phyloP scores from a whole-genome alignment of 2,329 filamentous ascomycete species.

The Sclerotinia spermophila region DNA sequence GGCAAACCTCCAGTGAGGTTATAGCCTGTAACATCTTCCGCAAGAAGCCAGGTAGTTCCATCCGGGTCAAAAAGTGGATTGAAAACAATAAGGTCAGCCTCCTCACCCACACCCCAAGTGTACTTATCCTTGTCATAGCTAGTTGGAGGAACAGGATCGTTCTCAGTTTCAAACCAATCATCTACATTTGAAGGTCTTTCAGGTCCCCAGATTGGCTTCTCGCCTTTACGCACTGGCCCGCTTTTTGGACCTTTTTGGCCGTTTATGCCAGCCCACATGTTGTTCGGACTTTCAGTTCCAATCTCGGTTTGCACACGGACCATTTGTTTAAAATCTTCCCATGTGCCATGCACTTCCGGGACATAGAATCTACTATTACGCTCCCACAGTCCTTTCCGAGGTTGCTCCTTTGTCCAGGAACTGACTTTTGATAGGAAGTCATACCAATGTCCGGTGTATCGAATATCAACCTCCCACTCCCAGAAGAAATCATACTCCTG shows the following conservation, averaged over 20 bases:
- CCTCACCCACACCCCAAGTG: slow-evolving; percentile 82
- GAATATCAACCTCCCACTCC: slow-evolving; percentile 94
- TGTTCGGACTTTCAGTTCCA: slow-evolving; percentile 61
- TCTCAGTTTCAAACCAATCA: slow-evolving; percentile 69
- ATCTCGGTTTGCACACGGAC: slow-evolving; percentile 71
- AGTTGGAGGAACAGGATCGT: slow-evolving; percentile 70
- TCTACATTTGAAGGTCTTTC: slow-evolving; percentile 62
- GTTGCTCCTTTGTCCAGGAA: slow-evolving; percentile 67
- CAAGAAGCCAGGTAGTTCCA: slow-evolving; percentile 78
- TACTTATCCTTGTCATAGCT: slow-evolving; percentile 76
- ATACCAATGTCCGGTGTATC: slow-evolving; percentile 85
- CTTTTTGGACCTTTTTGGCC: slow-evolving; percentile 37
- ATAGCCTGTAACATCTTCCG: slow-evolving; percentile 80
- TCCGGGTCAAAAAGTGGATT: slow-evolving; percentile 90
- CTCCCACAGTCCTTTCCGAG: slow-evolving; percentile 78
- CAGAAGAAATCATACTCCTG: slow-evolving; percentile 89
- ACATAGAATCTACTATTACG: slow-evolving; percentile 75
- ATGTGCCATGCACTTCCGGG: slow-evolving; percentile 69
- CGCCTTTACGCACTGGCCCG: slow-evolving; percentile 40
- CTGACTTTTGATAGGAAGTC: slow-evolving; percentile 67
- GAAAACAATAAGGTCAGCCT: slow-evolving; percentile 87
- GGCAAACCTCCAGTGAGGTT: slow-evolving; percentile 62
- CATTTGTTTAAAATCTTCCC: slow-evolving; percentile 78
- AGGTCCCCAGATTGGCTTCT: slow-evolving; percentile 79
- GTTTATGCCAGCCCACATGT: slow-evolving; percentile 57